These are phyloP conservation scores for Penicillium decumbens DNA, from an alignment of 2,329 filamentous ascomycete species.

Conservation along the genomic window DNA sequence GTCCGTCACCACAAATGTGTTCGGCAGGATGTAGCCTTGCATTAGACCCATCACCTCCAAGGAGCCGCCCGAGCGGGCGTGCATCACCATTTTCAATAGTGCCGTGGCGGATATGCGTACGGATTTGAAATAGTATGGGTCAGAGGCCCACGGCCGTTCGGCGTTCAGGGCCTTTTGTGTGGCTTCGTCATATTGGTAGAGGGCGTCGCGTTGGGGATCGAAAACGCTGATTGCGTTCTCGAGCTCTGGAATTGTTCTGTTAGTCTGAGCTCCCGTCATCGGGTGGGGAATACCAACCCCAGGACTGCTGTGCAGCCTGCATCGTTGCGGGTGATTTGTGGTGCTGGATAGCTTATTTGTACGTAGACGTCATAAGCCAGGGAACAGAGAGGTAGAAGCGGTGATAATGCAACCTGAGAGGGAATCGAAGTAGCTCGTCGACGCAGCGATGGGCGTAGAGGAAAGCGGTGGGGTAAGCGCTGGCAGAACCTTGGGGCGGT, in stretches of 20 bases:
- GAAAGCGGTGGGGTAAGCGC: constrained; percentile 26
- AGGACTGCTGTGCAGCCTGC: constrained; percentile 57
- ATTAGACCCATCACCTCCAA: constrained; percentile 98
- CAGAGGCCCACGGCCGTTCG: constrained; percentile 67
- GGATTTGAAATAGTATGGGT: constrained; percentile 85
- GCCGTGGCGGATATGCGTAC: constrained; percentile 92
- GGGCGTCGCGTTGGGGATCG: constrained; percentile 80
- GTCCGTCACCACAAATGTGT: constrained; percentile 85
- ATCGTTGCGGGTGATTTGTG: constrained; percentile 34
- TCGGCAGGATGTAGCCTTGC: constrained; percentile 84
- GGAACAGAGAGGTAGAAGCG: not conserved
- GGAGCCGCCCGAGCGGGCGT: constrained; percentile 86
- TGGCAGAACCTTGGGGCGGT: constrained; percentile 30
- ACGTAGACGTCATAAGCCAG: not conserved
- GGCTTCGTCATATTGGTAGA: constrained; percentile 74
- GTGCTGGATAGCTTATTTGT: not conserved
- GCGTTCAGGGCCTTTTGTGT: constrained; percentile 63
- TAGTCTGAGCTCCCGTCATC: constrained; percentile 1
- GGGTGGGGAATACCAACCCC: constrained; percentile 46
- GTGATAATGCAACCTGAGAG: constrained; percentile 8
- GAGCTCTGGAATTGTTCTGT: constrained; percentile 58
- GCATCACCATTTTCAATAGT: constrained; percentile 98
- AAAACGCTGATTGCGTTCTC: constrained; percentile 81
- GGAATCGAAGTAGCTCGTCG: constrained; percentile 13
- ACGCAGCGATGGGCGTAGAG: constrained; percentile 11